Evolutionary conservation across 1,284 basidiomycete species (phyloP).

Genomic region (Leccinum subrobustum): DNA sequence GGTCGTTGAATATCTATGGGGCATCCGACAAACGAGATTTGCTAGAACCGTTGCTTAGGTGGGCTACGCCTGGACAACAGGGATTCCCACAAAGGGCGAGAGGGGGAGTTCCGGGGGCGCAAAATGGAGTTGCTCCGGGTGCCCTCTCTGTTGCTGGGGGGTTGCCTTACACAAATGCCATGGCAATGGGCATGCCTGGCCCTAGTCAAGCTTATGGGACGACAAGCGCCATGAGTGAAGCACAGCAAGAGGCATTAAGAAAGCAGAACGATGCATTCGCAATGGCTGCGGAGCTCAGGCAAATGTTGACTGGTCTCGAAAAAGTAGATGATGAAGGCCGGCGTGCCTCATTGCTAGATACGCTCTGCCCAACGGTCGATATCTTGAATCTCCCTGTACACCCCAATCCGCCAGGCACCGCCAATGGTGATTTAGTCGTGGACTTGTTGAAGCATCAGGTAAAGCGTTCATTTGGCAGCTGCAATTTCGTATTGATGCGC

Average conservation of each 20-base stretch:
- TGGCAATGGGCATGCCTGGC: conserved; percentile 21
- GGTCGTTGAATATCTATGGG: conserved; percentile 73
- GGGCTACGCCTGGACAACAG: conserved; percentile 70
- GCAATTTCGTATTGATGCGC: conserved; percentile 1
- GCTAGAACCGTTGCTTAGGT: conserved; percentile 66
- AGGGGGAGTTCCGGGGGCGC: conserved; percentile 19
- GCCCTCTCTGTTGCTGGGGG: conserved; percentile 1
- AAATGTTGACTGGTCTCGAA: conserved; percentile 66
- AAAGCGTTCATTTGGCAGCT: conserved; percentile 17
- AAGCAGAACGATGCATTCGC: conserved; percentile 53
- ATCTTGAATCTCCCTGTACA: conserved; percentile 65
- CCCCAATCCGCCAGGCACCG: conserved; percentile 65
- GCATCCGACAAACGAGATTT: conserved; percentile 52
- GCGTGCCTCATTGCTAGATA: conserved; percentile 66
- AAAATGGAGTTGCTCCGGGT: background rate
- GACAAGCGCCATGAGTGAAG: conserved; percentile 33
- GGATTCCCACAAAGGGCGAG: conserved; percentile 44
- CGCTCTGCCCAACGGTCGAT: conserved; percentile 64
- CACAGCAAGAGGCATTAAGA: conserved; percentile 40
- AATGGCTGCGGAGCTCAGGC: conserved; percentile 63
- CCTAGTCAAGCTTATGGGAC: conserved; percentile 20
- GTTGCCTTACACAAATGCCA: conserved; percentile 10
- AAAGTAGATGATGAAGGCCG: conserved; percentile 78
- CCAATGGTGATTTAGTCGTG: conserved; percentile 62
- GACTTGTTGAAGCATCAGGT: conserved; percentile 82